Percentiles rank a stretch among this genome's conserved stretches.
phyloP scores from a whole-genome alignment of 352 stramenopile genomes.

The Globisporangium ultimum region DNA sequence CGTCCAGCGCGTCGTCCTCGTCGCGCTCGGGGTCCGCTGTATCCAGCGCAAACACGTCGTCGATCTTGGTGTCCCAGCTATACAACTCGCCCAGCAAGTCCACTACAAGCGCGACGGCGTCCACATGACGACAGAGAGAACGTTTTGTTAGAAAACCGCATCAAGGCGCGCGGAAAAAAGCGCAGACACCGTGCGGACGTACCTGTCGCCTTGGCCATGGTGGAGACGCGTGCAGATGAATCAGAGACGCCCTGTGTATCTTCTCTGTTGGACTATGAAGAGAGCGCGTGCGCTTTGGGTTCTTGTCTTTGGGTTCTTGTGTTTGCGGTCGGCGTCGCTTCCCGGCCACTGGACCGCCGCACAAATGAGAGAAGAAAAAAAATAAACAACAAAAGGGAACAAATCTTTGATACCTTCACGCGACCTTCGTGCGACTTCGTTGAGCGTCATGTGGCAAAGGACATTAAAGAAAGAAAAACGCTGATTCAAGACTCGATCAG shows the following conservation, averaged over 20 bases:
- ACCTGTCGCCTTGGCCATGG: constrained; percentile 17
- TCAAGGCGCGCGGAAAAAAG: too few species aligned
- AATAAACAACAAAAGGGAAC: neutral
- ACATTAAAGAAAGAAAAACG: too few species aligned
- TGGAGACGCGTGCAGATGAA: neutral
- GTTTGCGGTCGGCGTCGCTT: constrained; percentile 6
- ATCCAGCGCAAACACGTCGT: constrained; percentile 48
- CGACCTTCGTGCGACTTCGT: constrained; percentile 6
- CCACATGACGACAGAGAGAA: neutral
- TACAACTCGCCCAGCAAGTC: constrained; percentile 67
- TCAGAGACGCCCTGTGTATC: too few species aligned
- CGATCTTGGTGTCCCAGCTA: constrained; percentile 59
- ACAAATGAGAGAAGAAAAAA: neutral
- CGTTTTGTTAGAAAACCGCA: neutral
- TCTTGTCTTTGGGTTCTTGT: too few species aligned
- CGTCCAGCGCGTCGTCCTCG: constrained; percentile 68
- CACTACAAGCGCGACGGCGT: constrained; percentile 12
- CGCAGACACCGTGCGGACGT: neutral
- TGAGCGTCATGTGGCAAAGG: too few species aligned
- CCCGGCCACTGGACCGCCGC: neutral
- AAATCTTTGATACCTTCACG: neutral
- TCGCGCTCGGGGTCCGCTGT: constrained; percentile 49
- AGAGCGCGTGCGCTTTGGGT: neutral
- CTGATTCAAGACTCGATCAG: too few species aligned
- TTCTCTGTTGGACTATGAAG: neutral